phyloP scores from a whole-genome alignment of 2,329 filamentous ascomycete species.

The Exophiala calicioides region DNA sequence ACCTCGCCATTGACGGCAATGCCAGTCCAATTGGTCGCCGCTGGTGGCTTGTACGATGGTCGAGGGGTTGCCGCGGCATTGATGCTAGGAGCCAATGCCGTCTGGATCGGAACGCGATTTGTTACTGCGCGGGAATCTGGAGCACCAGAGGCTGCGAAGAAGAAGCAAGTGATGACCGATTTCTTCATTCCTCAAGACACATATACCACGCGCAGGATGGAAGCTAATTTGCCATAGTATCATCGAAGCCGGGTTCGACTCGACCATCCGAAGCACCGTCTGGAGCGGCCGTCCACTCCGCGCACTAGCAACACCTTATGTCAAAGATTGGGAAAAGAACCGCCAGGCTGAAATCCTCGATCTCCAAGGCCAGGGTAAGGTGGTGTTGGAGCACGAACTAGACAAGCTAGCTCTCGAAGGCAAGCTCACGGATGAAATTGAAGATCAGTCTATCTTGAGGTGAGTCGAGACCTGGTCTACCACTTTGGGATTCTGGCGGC shows the following conservation, averaged over 20 bases:
- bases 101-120: constrained; percentile 85
- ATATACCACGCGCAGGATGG: too few relatives aligned
- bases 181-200: too few relatives aligned
- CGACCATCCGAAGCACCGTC: constrained; percentile 75
- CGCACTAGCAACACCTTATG: constrained; percentile 73
- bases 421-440: constrained; percentile 61
- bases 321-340: constrained; percentile 68
- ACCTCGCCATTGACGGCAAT: constrained; percentile 63
- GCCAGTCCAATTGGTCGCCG: constrained; percentile 72
- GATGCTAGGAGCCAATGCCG: constrained; percentile 76
- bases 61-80: constrained; percentile 70
- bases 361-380: constrained; percentile 67
- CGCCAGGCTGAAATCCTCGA: constrained; percentile 65
- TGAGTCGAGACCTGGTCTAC: too few relatives aligned
- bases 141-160: constrained; percentile 25
- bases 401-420: constrained; percentile 25
- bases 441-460: constrained; percentile 39
- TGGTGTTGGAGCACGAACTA: constrained; percentile 62
- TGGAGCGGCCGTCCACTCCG: constrained; percentile 73
- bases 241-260: constrained; percentile 68
- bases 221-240: too few relatives aligned
- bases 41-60: constrained; percentile 76
- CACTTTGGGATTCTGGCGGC: not conserved
- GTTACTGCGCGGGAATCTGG: constrained; percentile 74
- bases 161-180: constrained; percentile 17